phyloP scores from a whole-genome alignment of 768 basidiomycete genomes.

The Royoungia palumana region DNA sequence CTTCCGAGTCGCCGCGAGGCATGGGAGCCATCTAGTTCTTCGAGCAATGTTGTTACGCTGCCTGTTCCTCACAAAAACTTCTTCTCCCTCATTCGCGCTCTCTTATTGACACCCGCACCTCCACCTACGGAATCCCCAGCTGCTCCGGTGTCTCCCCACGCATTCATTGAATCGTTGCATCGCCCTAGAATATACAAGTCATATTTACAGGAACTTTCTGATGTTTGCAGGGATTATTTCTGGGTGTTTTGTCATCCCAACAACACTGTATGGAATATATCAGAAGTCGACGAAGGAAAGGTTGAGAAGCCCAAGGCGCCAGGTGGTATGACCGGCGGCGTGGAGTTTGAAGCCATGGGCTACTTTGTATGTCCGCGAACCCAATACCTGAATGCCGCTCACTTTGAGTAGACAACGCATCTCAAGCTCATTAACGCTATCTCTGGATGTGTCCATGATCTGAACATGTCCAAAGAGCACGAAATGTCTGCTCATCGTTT shows the following conservation, averaged over 20 bases:
- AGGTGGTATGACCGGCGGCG: slow-evolving; percentile 97
- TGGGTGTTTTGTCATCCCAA: slow-evolving; percentile 97
- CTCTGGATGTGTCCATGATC: slow-evolving; percentile 58
- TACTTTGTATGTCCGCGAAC: slow-evolving; percentile 70
- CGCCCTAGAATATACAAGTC: slow-evolving; percentile 72
- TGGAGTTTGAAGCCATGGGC: slow-evolving; percentile 95
- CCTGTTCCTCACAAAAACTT: slow-evolving; percentile 70
- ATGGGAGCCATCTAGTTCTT: slow-evolving; percentile 50
- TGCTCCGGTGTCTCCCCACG: slow-evolving; percentile 65
- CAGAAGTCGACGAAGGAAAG: slow-evolving; percentile 76
- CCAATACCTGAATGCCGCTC: slow-evolving; percentile 8
- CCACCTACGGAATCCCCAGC: slow-evolving; percentile 61
- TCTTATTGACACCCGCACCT: slow-evolving; percentile 72
- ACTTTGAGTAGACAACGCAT: slow-evolving; percentile 68
- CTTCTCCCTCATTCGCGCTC: slow-evolving; percentile 69
- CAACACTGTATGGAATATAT: slow-evolving; percentile 86
- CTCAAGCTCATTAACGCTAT: slow-evolving; percentile 83
- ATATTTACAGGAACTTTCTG: slow-evolving; percentile 80
- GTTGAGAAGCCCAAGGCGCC: slow-evolving; percentile 93
- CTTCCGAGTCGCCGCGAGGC: slow-evolving; percentile 46
- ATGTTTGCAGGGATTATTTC: slow-evolving; percentile 90
- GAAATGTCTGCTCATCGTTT: slow-evolving; percentile 78
- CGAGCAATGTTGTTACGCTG: slow-evolving; percentile 56
- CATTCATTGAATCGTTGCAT: slow-evolving; percentile 74
- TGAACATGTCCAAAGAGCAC: slow-evolving; percentile 63